A percentile compares a stretch with the other conserved stretches of the same genome.
Conservation (phyloP, 2,329 filamentous ascomycete genomes). For the Calonectria pteridis region DNA sequence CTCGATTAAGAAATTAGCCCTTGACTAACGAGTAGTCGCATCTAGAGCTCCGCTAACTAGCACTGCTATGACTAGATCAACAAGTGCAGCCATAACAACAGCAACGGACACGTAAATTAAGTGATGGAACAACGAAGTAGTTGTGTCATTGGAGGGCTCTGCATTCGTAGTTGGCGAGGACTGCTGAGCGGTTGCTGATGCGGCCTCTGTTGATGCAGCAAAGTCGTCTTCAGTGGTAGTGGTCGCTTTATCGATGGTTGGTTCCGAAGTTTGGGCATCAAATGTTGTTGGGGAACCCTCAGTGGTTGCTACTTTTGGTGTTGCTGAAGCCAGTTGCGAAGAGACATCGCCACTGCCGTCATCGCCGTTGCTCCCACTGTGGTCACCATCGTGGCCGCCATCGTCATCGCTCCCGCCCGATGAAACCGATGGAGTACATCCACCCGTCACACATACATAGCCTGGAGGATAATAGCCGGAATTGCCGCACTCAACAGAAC, state of each 20-base stretch:
- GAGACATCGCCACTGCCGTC: neutral
- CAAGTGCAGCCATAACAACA: neutral
- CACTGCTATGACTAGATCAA: neutral
- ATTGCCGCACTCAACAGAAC: slow-evolving; percentile 9
- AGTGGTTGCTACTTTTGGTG: neutral
- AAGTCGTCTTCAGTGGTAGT: neutral
- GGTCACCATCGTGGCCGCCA: too few species aligned
- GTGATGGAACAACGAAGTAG: too few species aligned
- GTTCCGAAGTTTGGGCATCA: neutral
- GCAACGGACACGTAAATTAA: neutral
- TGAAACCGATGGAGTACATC: neutral
- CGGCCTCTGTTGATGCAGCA: neutral
- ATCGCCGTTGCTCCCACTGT: neutral
- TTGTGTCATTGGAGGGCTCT: neutral
- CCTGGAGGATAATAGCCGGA: slow-evolving; percentile 10
- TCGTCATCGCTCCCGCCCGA: neutral
- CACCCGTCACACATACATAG: neutral
- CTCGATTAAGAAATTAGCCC: neutral
- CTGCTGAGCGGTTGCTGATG: neutral
- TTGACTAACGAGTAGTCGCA: neutral
- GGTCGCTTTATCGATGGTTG: neutral
- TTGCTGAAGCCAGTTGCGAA: neutral
- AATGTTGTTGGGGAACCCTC: neutral
- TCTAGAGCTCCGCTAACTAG: too few species aligned
- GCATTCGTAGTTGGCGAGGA: neutral